Conservation (phyloP, 2,329 filamentous ascomycete genomes). For the Penicillium nordicum region DNA sequence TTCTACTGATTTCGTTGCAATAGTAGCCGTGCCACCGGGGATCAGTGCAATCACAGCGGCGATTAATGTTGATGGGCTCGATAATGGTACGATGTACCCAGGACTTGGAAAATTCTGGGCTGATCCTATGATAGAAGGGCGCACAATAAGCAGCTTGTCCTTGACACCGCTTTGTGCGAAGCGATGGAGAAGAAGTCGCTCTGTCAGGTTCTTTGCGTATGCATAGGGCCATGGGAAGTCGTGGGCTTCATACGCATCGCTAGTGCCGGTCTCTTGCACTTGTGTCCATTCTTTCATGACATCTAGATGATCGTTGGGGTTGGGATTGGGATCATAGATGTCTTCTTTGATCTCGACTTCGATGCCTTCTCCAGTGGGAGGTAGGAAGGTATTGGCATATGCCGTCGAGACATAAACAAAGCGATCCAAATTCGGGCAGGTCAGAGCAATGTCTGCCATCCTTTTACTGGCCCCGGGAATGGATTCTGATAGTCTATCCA, state of each 20-base stretch:
- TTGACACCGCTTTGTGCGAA: not conserved
- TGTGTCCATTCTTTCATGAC: not conserved
- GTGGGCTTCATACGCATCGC: conserved; percentile 25
- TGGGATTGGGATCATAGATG: not conserved
- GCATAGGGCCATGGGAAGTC: conserved; percentile 3
- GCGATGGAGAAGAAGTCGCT: not conserved
- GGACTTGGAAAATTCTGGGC: not conserved
- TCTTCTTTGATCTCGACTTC: not conserved
- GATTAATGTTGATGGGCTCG: not conserved
- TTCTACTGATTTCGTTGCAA: not conserved
- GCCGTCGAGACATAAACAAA: not conserved
- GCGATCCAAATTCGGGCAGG: not conserved
- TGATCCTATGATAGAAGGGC: not conserved
- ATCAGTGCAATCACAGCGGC: not conserved
- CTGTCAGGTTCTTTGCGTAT: not conserved
- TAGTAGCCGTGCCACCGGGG: not conserved
- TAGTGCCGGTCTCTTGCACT: conserved; percentile 17
- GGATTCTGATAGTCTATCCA: not conserved
- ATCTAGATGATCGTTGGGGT: not conserved
- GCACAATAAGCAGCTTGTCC: not conserved
- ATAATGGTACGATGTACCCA: not conserved
- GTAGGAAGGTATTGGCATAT: not conserved
- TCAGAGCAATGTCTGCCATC: not conserved
- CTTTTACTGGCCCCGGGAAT: not conserved
- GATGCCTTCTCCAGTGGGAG: not conserved